phyloP scores from a whole-genome alignment of 768 basidiomycete genomes.

The Lanmaoa pseudosensibilis region DNA sequence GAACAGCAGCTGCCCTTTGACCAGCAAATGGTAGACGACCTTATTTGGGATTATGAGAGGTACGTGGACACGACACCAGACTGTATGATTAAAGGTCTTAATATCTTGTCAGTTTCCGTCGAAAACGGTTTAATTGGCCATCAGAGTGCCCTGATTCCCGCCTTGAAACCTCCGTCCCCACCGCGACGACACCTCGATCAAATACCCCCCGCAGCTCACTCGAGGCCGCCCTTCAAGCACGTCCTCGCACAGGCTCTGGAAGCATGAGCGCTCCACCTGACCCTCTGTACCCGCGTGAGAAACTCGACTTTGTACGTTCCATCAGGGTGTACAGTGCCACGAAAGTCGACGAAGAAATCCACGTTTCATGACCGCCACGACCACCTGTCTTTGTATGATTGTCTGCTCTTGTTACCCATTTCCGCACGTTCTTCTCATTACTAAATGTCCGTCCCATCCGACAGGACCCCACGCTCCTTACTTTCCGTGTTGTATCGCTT shows the following conservation, averaged over 20 bases:
- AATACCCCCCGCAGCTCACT: conserved; percentile 18
- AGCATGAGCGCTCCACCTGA: conserved; percentile 19
- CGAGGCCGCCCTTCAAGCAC: conserved; percentile 13
- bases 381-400: background rate
- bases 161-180: conserved; percentile 23
- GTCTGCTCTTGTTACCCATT: background rate
- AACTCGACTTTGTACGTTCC: conserved; percentile 50
- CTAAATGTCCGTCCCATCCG: conserved; percentile 7
- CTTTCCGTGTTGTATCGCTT: background rate
- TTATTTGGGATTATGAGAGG: conserved; percentile 39
- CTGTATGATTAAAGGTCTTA: conserved; percentile 8
- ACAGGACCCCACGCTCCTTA: conserved; percentile 22
- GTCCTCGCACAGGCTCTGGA: conserved; percentile 10
- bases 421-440: conserved; percentile 1
- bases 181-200: conserved; percentile 24
- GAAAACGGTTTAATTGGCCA: conserved; percentile 70
- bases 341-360: conserved; percentile 38
- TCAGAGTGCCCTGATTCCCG: conserved; percentile 40
- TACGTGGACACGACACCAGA: conserved; percentile 13
- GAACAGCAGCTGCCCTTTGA: conserved; percentile 23
- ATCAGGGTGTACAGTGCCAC: conserved; percentile 52
- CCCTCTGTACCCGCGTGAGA: conserved; percentile 34
- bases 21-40: conserved; percentile 25
- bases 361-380: conserved; percentile 17
- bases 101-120: conserved; percentile 52